phyloP scores from a whole-genome alignment of 305 asterid genomes.

The Solanum aculeatissimum region DNA sequence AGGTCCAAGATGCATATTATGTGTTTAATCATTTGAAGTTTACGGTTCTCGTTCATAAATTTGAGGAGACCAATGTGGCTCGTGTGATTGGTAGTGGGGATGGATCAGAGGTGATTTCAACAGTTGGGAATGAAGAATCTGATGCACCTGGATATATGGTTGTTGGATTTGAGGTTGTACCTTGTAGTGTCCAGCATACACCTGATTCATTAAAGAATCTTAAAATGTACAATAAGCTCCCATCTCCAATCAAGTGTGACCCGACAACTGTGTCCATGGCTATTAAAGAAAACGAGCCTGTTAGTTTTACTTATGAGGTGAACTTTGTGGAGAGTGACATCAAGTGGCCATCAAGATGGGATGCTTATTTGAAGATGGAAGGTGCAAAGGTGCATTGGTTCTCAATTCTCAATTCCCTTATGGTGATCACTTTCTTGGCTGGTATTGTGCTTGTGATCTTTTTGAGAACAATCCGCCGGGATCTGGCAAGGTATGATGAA shows the following conservation, averaged over 20 bases:
- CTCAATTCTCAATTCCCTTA: slow-evolving; percentile 63
- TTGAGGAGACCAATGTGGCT: slow-evolving; percentile 39
- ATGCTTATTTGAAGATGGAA: slow-evolving; percentile 85
- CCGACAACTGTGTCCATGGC: slow-evolving; percentile 47
- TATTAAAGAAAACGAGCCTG: slow-evolving; percentile 56
- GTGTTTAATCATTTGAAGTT: slow-evolving; percentile 52
- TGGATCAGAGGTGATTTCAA: slow-evolving; percentile 59
- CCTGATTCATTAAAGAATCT: slow-evolving; percentile 35
- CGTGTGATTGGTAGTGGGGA: slow-evolving; percentile 53
- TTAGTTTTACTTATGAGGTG: slow-evolving; percentile 57
- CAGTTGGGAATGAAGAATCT: slow-evolving; percentile 32
- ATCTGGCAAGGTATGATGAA: slow-evolving; percentile 76
- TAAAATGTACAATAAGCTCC: slow-evolving; percentile 44
- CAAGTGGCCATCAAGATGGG: slow-evolving; percentile 91
- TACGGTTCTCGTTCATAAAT: slow-evolving; percentile 45
- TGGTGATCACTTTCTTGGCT: slow-evolving; percentile 86
- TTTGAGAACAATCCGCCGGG: slow-evolving; percentile 71
- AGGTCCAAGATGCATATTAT: slow-evolving; percentile 32
- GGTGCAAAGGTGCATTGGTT: slow-evolving; percentile 91
- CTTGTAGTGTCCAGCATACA: slow-evolving; percentile 55
- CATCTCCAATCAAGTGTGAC: slow-evolving; percentile 46
- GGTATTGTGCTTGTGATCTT: slow-evolving; percentile 77
- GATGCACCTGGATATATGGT: slow-evolving; percentile 74
- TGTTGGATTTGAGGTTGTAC: slow-evolving; percentile 78
- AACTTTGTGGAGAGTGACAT: slow-evolving; percentile 58